phyloP scores from a whole-genome alignment of 306 rosid genomes.

The Erythrophleum fordii region DNA sequence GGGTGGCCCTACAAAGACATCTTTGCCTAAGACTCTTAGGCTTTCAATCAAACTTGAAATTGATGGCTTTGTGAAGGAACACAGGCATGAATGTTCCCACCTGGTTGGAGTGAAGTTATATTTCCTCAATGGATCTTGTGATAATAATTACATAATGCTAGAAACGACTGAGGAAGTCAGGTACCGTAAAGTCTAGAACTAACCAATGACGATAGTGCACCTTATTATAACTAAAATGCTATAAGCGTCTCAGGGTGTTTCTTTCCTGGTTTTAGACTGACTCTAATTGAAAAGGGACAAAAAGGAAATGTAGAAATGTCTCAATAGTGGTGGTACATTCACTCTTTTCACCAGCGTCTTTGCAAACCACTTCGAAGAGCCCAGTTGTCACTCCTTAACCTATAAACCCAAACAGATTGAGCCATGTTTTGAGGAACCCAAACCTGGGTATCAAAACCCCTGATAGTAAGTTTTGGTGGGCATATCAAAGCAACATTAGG shows the following conservation, averaged over 20 bases:
- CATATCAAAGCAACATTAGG: no score
- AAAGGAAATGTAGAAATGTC: background rate
- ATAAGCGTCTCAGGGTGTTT: background rate
- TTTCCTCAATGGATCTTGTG: background rate
- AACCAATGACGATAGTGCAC: background rate
- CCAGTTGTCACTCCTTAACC: no score
- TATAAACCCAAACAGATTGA: no score
- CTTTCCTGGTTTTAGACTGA: background rate
- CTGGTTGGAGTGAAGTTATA: constrained; percentile 48
- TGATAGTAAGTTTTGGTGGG: no score
- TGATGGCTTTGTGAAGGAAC: constrained; percentile 54
- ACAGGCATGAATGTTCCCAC: constrained; percentile 54
- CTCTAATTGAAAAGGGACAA: background rate
- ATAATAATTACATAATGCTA: background rate
- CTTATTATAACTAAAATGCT: constrained; percentile 6
- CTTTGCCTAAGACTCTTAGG: background rate
- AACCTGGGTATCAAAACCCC: no score
- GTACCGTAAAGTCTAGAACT: constrained; percentile 9
- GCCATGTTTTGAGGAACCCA: no score
- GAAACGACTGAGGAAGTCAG: background rate
- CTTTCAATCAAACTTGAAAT: constrained; percentile 60
- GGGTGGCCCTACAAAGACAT: constrained; percentile 56
- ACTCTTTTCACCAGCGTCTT: background rate
- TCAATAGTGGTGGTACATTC: background rate
- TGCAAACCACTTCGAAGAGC: no score